These are phyloP conservation scores for Orbilia blumenaviensis DNA, from an alignment of 2,329 filamentous ascomycete species.

Conservation along the genomic window DNA sequence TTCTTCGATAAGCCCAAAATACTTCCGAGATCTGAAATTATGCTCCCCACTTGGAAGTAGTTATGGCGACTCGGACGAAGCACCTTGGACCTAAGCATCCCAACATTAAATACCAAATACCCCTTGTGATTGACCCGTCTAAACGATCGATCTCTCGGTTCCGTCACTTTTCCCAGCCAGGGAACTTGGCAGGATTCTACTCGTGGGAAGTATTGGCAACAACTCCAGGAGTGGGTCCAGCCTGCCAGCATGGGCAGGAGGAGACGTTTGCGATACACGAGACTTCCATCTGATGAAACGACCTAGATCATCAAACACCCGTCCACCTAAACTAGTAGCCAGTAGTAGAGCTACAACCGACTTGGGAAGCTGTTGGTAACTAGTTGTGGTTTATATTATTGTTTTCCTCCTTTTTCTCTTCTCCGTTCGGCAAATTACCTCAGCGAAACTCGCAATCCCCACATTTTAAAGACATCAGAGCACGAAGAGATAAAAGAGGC, in stretches of 20 bases:
- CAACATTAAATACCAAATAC: conserved; percentile 6
- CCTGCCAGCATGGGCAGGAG: conserved; percentile 20
- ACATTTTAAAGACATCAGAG: conserved; percentile 7
- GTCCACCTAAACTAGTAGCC: neutral
- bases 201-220: conserved; percentile 23
- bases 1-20: conserved; percentile 3
- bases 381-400: conserved; percentile 1
- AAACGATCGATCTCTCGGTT: conserved; percentile 20
- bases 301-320: neutral
- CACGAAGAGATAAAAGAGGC: neutral
- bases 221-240: conserved; percentile 42
- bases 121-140: neutral
- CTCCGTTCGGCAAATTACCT: conserved; percentile 14
- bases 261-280: conserved; percentile 26
- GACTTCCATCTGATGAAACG: neutral
- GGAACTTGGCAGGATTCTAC: conserved; percentile 11
- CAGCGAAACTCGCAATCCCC: conserved; percentile 12
- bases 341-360: neutral
- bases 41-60: neutral
- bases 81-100: neutral
- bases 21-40: conserved; percentile 15
- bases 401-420: conserved; percentile 7
- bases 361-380: neutral
- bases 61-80: neutral
- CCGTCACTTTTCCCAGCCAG: conserved; percentile 18